Conservation (phyloP, 805 yeast species). For the Kodamaea laetipori region DNA sequence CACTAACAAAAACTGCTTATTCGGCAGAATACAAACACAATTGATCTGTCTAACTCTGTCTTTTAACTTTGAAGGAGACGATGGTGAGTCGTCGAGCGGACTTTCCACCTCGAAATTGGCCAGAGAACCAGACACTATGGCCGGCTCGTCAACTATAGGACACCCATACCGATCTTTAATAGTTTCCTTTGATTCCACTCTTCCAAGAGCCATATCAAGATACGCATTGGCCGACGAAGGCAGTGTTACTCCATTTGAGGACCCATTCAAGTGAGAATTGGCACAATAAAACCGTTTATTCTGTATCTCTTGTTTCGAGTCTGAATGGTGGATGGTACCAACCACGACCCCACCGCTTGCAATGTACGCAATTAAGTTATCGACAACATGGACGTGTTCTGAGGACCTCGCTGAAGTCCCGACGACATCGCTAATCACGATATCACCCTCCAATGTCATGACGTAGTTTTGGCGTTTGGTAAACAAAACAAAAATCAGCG, state of each 20-base stretch:
- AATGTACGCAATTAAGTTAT: conserved; percentile 49
- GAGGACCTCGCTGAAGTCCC: conserved; percentile 52
- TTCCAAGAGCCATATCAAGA: conserved; percentile 25
- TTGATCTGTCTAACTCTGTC: conserved; percentile 53
- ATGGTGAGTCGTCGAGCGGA: conserved; percentile 18
- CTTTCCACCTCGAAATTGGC: conserved; percentile 10
- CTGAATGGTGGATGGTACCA: conserved; percentile 27
- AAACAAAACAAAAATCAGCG: neutral
- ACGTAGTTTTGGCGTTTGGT: neutral
- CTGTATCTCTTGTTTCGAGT: conserved; percentile 14
- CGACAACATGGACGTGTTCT: conserved; percentile 43
- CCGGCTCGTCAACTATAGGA: conserved; percentile 30
- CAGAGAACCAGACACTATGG: conserved; percentile 16
- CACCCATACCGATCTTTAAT: conserved; percentile 40
- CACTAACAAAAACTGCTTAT: conserved; percentile 56
- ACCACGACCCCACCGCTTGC: conserved; percentile 66
- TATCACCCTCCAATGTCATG: conserved; percentile 3
- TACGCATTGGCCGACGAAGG: conserved; percentile 28
- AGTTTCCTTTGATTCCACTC: conserved; percentile 8
- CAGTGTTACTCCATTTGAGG: conserved; percentile 11
- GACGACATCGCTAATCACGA: conserved; percentile 22
- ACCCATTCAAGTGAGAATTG: conserved; percentile 23
- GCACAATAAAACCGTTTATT: conserved; percentile 58
- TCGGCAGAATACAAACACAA: conserved; percentile 61
- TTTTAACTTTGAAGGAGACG: conserved; percentile 30